These are phyloP conservation scores for Dysphania ambrosioides DNA, from an alignment of 148 eudicot species.

Conservation along the genomic window DNA sequence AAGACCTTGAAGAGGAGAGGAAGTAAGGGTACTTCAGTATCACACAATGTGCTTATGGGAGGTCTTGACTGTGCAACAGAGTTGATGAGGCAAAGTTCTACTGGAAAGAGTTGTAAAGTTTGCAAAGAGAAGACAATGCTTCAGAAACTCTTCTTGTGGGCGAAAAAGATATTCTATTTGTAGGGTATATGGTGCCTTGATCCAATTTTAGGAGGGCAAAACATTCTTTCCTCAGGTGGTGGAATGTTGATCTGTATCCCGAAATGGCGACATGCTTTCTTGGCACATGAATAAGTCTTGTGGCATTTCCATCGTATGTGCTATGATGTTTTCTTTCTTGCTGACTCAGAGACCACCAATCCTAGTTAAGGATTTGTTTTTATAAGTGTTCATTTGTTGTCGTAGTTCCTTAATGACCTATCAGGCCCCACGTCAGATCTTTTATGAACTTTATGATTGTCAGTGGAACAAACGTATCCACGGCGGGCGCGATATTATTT, in stretches of 20 bases:
- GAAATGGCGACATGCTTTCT: slow-evolving; percentile 1
- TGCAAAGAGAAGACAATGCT: slow-evolving; percentile 28
- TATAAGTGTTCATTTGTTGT: background rate
- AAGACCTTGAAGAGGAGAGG: slow-evolving; percentile 45
- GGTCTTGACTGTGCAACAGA: slow-evolving; percentile 61
- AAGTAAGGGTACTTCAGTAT: slow-evolving; percentile 37
- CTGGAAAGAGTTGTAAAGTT: slow-evolving; percentile 49
- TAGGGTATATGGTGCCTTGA: slow-evolving; percentile 36
- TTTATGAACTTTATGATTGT: slow-evolving; percentile 8
- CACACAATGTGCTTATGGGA: slow-evolving; percentile 50
- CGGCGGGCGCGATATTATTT: slow-evolving; percentile 17
- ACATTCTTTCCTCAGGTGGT: slow-evolving; percentile 12
- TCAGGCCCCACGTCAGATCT: slow-evolving; percentile 10
- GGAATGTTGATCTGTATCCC: slow-evolving; percentile 4
- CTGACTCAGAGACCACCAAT: slow-evolving; percentile 22
- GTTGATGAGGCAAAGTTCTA: slow-evolving; percentile 37
- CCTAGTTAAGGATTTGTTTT: slow-evolving; percentile 16
- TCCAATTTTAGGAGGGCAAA: background rate
- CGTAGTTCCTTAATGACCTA: slow-evolving; percentile 1
- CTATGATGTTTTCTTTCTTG: slow-evolving; percentile 18
- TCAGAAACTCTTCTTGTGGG: slow-evolving; percentile 28
- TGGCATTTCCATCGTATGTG: background rate
- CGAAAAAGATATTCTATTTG: slow-evolving; percentile 51
- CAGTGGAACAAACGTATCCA: slow-evolving; percentile 7
- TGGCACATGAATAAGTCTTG: slow-evolving; percentile 6